Percentiles rank a stretch among this genome's conserved stretches.
Conservation (phyloP, 2,329 filamentous ascomycete species). For the Cercospora sesami region DNA sequence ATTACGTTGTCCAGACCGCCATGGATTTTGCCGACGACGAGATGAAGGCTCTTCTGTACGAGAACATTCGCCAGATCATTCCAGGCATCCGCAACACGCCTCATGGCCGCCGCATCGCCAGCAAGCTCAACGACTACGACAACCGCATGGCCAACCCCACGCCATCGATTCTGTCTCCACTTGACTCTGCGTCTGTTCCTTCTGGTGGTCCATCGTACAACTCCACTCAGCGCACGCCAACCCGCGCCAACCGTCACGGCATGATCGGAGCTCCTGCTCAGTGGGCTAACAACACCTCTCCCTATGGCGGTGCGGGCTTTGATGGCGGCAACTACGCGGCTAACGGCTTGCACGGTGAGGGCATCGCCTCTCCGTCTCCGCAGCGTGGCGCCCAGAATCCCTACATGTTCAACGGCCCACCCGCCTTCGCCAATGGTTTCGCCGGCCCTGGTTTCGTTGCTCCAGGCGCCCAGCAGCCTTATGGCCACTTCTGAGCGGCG, state of each 20-base stretch:
- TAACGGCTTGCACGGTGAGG: slow-evolving; percentile 22
- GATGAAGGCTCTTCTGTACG: slow-evolving; percentile 73
- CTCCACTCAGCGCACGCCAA: slow-evolving; percentile 20
- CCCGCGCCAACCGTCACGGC: slow-evolving; percentile 34
- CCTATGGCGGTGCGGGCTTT: slow-evolving; percentile 18
- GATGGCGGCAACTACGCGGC: slow-evolving; percentile 20
- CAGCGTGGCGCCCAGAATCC: slow-evolving; percentile 33
- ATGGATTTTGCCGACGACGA: slow-evolving; percentile 77
- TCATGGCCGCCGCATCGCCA: slow-evolving; percentile 88
- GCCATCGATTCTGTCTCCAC: slow-evolving; percentile 24
- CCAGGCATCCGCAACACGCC: slow-evolving; percentile 85
- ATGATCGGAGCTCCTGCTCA: slow-evolving; percentile 32
- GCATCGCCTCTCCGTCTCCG: slow-evolving; percentile 34
- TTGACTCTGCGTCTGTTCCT: slow-evolving; percentile 21
- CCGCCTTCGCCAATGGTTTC: slow-evolving; percentile 29
- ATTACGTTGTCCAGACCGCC: slow-evolving; percentile 97
- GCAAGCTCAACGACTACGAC: slow-evolving; percentile 71
- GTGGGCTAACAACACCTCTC: slow-evolving; percentile 24
- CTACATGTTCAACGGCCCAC: slow-evolving; percentile 25
- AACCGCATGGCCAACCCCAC: slow-evolving; percentile 41
- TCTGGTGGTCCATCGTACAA: slow-evolving; percentile 15
- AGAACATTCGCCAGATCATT: slow-evolving; percentile 80
- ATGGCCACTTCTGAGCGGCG: slow-evolving; percentile 32
- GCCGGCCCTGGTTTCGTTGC: slow-evolving; percentile 25
- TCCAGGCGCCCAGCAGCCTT: slow-evolving; percentile 28